Base-by-base conservation (phyloP, 192 early-diverging fungal genomes). In the Umbelopsis sp. region DNA sequence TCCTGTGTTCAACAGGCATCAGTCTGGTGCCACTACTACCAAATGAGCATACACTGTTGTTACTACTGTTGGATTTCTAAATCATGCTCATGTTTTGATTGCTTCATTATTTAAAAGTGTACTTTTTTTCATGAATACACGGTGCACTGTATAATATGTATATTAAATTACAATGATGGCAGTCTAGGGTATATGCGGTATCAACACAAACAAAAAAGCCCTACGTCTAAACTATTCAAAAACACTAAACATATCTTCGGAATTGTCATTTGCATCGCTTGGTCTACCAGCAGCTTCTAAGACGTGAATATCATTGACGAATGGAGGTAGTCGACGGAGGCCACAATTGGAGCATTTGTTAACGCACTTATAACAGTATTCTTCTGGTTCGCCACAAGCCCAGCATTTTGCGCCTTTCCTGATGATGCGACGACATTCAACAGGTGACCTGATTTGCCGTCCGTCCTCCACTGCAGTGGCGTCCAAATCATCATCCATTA, bases 311-410 rank as follows among this genome's bases (percentile, higher is more conserved):
- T 79, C 77, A 66, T 81, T 83, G 21, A 81, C 80, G 44, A 66
- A 72, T 0, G 82, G 82, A 21, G 82, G 79, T 10, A 72, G 45
- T 0, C 82, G 77, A 14, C 65, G 45, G n/a, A 69, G 47, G 8
- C 54, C 38, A 34, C 82, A 83, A 0, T 65, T 26, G 2, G 20
- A 36, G 38, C 82, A 83, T 24, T 66, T 44, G 1, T 69, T 34
- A 1, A 77, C 75, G 59, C 82, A 83, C 43, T 73, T 50, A 66
- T 73, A 83, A 16, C 82, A 83, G 20, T 59, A 44, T 2, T 74
- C 71, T 45, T 81, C 77, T 11, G 67, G 75, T 52, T 71, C 50
- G 0, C 74, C 62, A 45, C 82, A 83, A 1, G 72, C 69, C 43
- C 74, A 75, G 24, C 82, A 83, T 31, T 75, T 73, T 34, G 78